Evolutionary conservation across 805 yeast species (phyloP).

Genomic region (Starmerella sirachaensis): DNA sequence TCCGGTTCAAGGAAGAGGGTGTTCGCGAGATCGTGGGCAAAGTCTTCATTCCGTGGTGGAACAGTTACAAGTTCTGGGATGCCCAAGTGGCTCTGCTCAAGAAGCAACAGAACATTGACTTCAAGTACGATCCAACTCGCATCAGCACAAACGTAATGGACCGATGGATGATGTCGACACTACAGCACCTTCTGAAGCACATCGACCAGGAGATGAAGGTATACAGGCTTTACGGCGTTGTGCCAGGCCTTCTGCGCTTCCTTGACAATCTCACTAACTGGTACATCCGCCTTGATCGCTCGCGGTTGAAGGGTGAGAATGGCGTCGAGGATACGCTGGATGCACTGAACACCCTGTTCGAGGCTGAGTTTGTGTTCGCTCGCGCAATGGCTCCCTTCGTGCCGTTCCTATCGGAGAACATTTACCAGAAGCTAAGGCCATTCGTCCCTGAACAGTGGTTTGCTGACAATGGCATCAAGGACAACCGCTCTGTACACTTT

Average conservation of each 20-base stretch:
- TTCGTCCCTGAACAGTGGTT: slow-evolving; percentile 31
- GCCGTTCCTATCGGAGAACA: slow-evolving; percentile 85
- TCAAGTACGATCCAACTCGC: slow-evolving; percentile 54
- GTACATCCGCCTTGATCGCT: slow-evolving; percentile 97
- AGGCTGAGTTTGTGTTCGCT: slow-evolving; percentile 73
- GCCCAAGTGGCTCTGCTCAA: slow-evolving; percentile 79
- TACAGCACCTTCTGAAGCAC: slow-evolving; percentile 76
- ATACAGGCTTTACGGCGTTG: slow-evolving; percentile 90
- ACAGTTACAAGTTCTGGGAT: slow-evolving; percentile 90
- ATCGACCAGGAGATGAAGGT: slow-evolving; percentile 83
- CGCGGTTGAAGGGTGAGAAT: slow-evolving; percentile 91
- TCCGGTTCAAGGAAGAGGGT: slow-evolving; percentile 97
- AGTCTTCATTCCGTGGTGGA: slow-evolving; percentile 97
- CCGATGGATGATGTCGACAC: slow-evolving; percentile 91
- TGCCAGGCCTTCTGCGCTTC: slow-evolving; percentile 76
- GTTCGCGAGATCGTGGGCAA: slow-evolving; percentile 94
- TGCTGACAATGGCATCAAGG: slow-evolving; percentile 26
- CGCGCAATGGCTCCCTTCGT: slow-evolving; percentile 99
- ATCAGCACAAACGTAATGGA: slow-evolving; percentile 87
- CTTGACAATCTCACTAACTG: slow-evolving; percentile 95
- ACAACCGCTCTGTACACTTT: slow-evolving; percentile 83
- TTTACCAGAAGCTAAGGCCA: slow-evolving; percentile 65
- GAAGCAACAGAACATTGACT: slow-evolving; percentile 60
- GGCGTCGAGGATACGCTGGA: slow-evolving; percentile 73
- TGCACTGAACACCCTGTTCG: slow-evolving; percentile 84